Base-by-base conservation (phyloP, 257 asterid genomes). In the Salvia miltiorrhiza region DNA sequence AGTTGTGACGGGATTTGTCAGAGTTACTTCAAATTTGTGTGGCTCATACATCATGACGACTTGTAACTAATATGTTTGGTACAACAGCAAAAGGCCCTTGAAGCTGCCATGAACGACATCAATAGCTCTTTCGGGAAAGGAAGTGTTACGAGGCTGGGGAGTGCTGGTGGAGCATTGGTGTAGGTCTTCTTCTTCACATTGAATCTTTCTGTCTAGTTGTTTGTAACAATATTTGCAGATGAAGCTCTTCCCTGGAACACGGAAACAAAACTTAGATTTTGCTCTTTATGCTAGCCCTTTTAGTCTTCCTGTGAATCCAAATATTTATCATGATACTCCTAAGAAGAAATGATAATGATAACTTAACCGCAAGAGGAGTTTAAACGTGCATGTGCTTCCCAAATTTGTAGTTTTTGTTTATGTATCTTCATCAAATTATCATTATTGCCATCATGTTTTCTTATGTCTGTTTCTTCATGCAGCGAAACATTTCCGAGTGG, bases 401-500 rank as follows among this genome's bases (percentile, higher is more conserved):
- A 14, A 8, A 35, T 16, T 55, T 43, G 14, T 35, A 28, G 11
- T 50, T 14, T 37, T 52, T 11, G 4, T 13, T 35, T 17, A 5
- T 55, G 32, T 73, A 10, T 19, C 57, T 44, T 9, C 20, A 44
- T 23, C 23, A 50, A 26, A 30, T 33, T 45, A 16, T 69, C 23
- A 7, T 49, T 39, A 32, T 65, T 59, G n/a, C 5, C 20, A 41
- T 54, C 28, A 55, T 60, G 0, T n/a, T 13, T 30, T 70, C 59
- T 9, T 16, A 32, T 53, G 57, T 52, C n/a, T 41, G 20, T 65
- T 59, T 41, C 28, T 67, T 69, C 70, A 11, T 79, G 85, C 83
- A 93, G 99, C 24, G 99, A 88, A 83, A 93, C 99, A 39, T 93
- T 93, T 81, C 97, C 97, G 10, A 93, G 97, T 84, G 97, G 99